Base-by-base conservation (phyloP, 2,329 filamentous ascomycete species). In the Alternaria conjuncta region DNA sequence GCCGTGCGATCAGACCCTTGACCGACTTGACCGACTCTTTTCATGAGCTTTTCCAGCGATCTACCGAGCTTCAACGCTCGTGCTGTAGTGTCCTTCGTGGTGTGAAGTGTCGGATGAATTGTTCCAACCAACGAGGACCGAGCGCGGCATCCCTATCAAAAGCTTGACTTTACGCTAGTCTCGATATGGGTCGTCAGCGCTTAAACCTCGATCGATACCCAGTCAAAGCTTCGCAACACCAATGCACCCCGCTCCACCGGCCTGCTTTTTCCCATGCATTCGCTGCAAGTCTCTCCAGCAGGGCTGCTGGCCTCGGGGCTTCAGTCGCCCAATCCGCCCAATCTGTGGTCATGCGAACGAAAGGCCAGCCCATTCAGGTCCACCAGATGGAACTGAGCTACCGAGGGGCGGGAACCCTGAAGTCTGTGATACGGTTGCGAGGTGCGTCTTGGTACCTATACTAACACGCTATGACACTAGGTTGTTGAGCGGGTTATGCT, bases 281-380 rank as follows among this genome's bases (percentile, higher is more conserved):
- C 43, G 55, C 71, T 78, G 75, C 75, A 71, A 59, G 71, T 67
- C 68, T 63, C 63, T 47, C 54, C 59, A 66, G 57, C 64, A 57
- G 61, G 65, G 70, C 49, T 53, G 28, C 32, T 30, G 49, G 49
- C 64, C 62, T 67, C 64, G 60, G 55, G 26, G 55, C 43, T 55
- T 57, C 60, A 54, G 44, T 58, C 45, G 55, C 70, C 70, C 57
- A 65, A 78, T 79, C 79, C 72, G 77, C 67, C 67, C 62, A 60
- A 32, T 32, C n/a, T 8, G 30, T 57, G 71, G 67, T 78, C 74
- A 78, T 79, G 78, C 78, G 77, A 79, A 78, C 77, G 60, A 64
- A 72, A 63, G 61, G 41, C 41, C 65, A 64, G 66, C 67, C 67
- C 68, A 66, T 66, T 57, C n/a, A 61, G 58, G 60, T 46, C 57